Base-by-base conservation (phyloP, 2,329 filamentous ascomycete genomes). In the Sporothrix phasma region DNA sequence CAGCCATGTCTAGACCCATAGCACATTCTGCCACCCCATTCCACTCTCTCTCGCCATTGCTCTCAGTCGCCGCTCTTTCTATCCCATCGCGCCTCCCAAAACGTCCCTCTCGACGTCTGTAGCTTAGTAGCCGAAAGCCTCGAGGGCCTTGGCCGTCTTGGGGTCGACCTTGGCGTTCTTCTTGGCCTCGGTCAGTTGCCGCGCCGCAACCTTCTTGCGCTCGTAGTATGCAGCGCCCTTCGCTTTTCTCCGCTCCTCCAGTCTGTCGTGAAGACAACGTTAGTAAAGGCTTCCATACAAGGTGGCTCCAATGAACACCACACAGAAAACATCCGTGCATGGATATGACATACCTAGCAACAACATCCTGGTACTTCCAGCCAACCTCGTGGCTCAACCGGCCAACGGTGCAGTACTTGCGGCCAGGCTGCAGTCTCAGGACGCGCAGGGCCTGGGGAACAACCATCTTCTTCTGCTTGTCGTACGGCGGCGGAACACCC, bases 351-450 rank as follows among this genome's bases (percentile, higher is more conserved):
- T 83, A 97, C 92, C 90, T 92, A 76, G 88, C 89, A 82, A 99
- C 94, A 77, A 99, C 92, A 78, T 97, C 93, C 86, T 97, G 90
- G 89, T 99, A 97, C 85, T 99, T 99, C 94, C 94, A 99, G 83
- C 94, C 94, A 76, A 97, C 94, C 85, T 99, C 94, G 82, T 97
- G 92, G 81, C 90, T 94, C 77, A 99, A 84, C 82, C 94, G 88
- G 74, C 94, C 94, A 73, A 99, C 93, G 71, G 92, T 96, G 90
- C 94, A 99, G 90, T 96, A 99, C 88, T 99, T 99, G 85, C 94
- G 92, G 77, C 94, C 94, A 75, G 94, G 94, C 87, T 97, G 95
- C 79, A 99, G 85, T 79, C 94, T 87, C 78, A 99, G 87, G 72
- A 99, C 89, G 77, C 94, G 88, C 76, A 99, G 87, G 74, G 94